phyloP scores from a whole-genome alignment of 495 filamentous ascomycete genomes.

The Aspergillus nanangensis region DNA sequence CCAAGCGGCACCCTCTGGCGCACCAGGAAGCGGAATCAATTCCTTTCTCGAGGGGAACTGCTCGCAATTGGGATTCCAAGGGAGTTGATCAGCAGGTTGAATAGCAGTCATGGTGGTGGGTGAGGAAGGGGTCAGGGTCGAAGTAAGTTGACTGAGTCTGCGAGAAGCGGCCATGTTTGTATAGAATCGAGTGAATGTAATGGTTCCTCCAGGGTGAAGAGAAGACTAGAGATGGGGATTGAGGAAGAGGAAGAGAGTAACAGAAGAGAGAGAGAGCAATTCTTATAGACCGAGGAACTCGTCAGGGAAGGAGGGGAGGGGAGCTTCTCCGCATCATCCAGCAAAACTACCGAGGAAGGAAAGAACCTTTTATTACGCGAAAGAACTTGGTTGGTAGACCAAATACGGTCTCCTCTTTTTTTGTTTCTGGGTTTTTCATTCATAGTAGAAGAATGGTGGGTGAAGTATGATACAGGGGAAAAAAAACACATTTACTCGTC shows the following conservation, averaged over 20 bases:
- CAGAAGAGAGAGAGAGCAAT: no score
- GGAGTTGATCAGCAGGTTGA: conserved; percentile 32
- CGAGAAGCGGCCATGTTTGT: conserved; percentile 5
- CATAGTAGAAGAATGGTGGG: background rate
- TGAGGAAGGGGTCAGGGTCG: background rate
- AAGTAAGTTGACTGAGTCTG: conserved; percentile 6
- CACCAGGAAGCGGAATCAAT: conserved; percentile 40
- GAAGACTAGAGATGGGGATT: no score
- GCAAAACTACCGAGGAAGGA: background rate
- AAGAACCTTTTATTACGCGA: background rate
- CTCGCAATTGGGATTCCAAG: conserved; percentile 50
- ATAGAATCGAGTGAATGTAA: no score
- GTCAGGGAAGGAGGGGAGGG: background rate
- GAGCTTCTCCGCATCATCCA: background rate
- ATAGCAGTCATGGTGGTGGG: background rate
- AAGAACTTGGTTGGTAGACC: conserved; percentile 11
- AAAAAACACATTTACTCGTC: no score
- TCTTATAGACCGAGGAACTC: background rate
- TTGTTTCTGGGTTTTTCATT: conserved; percentile 21
- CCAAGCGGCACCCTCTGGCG: conserved; percentile 52
- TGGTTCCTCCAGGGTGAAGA: no score
- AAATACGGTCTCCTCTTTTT: conserved; percentile 20
- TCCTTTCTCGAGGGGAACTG: conserved; percentile 50
- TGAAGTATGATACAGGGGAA: conserved; percentile 13
- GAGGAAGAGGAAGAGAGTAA: no score